phyloP scores from a whole-genome alignment of 371 early-diverging fungal genomes.

The Lichtheimia corymbifera region DNA sequence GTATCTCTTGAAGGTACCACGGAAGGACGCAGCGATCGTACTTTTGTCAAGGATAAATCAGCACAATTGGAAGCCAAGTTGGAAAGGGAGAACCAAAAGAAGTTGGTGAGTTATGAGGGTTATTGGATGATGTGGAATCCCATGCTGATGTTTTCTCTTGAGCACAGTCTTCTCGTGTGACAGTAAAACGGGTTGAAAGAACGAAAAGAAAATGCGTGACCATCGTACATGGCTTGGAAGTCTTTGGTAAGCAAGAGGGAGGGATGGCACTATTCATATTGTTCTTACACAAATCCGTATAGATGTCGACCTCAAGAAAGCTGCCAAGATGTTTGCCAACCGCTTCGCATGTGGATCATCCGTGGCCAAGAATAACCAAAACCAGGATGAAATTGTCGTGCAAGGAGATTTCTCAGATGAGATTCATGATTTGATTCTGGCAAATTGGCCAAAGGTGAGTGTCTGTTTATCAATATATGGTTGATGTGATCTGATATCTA shows the following conservation, averaged over 20 bases:
- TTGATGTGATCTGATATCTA: neutral
- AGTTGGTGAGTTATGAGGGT: slow-evolving; percentile 51
- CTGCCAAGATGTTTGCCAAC: slow-evolving; percentile 90
- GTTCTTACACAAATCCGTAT: neutral
- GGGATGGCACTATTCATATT: neutral
- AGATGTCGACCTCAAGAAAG: slow-evolving; percentile 93
- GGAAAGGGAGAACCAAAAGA: slow-evolving; percentile 74
- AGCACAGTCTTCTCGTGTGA: slow-evolving; percentile 52
- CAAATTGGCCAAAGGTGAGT: slow-evolving; percentile 62
- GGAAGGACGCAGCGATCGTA: slow-evolving; percentile 46
- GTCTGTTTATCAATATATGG: neutral
- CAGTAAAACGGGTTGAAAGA: slow-evolving; percentile 82
- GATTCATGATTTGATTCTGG: slow-evolving; percentile 64
- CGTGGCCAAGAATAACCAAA: slow-evolving; percentile 89
- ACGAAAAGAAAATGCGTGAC: slow-evolving; percentile 90
- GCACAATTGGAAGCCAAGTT: slow-evolving; percentile 69
- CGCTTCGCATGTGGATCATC: slow-evolving; percentile 92
- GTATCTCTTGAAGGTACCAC: slow-evolving; percentile 26
- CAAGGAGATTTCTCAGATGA: slow-evolving; percentile 92
- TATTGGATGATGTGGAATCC: too few relatives aligned
- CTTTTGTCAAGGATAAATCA: slow-evolving; percentile 56
- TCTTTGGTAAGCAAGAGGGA: slow-evolving; percentile 59
- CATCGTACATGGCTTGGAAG: slow-evolving; percentile 75
- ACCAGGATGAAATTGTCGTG: slow-evolving; percentile 91
- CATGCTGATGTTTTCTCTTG: too few relatives aligned